These are phyloP conservation scores for Nannochloropsis limnetica DNA, from an alignment of 352 stramenopile species.

Conservation along the genomic window DNA sequence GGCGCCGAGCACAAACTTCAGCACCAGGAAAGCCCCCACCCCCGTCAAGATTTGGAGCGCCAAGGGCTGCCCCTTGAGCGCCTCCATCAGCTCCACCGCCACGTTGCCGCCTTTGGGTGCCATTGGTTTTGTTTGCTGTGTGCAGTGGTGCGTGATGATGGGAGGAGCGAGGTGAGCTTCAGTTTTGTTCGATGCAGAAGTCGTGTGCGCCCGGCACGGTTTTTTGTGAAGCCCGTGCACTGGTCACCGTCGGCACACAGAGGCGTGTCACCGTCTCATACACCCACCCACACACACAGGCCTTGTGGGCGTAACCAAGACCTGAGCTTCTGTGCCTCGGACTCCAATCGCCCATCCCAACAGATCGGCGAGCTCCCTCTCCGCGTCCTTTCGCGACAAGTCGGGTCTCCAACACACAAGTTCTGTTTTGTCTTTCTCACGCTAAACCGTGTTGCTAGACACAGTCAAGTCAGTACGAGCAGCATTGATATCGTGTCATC, in stretches of 20 bases:
- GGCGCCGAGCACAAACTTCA: constrained; percentile 40
- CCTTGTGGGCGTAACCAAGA: background rate
- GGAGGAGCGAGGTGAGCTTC: background rate
- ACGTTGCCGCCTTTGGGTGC: background rate
- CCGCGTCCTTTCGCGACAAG: no score
- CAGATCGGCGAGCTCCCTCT: background rate
- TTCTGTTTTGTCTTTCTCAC: no score
- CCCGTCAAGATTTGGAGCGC: background rate
- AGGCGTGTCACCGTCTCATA: background rate
- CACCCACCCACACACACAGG: background rate
- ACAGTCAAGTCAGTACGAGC: no score
- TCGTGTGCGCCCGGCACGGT: background rate
- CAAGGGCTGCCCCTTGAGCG: background rate
- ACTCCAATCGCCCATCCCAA: background rate
- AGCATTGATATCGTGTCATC: no score
- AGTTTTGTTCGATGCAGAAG: no score
- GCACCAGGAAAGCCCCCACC: background rate
- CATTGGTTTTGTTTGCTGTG: background rate
- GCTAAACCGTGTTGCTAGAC: no score
- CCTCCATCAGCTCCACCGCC: background rate
- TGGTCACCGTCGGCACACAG: background rate
- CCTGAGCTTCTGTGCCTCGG: background rate
- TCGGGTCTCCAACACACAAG: no score
- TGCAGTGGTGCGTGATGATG: background rate
- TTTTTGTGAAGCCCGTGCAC: background rate